A percentile compares a stretch with the other conserved stretches of the same genome.
Conservation (phyloP, 2,329 filamentous ascomycete species). For the Thielaviopsis musarum region DNA sequence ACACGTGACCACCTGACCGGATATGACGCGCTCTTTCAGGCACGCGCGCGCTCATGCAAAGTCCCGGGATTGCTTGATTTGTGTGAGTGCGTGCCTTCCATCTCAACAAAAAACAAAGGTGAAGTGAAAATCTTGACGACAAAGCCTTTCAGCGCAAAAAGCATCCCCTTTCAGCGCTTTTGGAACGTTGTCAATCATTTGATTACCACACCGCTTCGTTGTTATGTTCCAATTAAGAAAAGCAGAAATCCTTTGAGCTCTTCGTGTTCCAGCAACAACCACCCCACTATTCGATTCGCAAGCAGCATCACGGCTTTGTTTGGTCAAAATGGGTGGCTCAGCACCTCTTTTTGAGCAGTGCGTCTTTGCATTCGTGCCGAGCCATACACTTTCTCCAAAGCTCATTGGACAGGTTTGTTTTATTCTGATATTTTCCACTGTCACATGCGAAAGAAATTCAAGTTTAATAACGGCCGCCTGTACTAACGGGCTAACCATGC, state of each 20-base stretch:
- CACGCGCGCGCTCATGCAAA: background rate
- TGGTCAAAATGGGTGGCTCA: conserved; percentile 1
- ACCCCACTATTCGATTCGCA: background rate
- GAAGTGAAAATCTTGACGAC: too few relatives aligned
- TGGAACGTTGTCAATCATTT: too few relatives aligned
- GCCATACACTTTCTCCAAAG: conserved; percentile 23
- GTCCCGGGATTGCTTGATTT: background rate
- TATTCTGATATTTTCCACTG: background rate
- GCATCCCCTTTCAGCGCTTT: too few relatives aligned
- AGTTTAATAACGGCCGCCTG: background rate
- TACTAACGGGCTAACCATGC: background rate
- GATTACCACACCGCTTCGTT: too few relatives aligned
- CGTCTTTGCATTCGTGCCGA: conserved; percentile 29
- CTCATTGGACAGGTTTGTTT: conserved; percentile 24
- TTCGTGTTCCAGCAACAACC: background rate
- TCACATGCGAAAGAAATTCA: background rate
- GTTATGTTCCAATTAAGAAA: background rate
- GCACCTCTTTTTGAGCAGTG: conserved; percentile 26
- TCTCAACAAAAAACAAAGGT: background rate
- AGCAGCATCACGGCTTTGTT: background rate
- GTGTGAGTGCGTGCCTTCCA: background rate
- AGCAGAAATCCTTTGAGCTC: background rate
- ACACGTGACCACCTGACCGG: background rate
- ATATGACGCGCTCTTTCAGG: background rate
- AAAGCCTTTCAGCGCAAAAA: too few relatives aligned